Conservation (phyloP, 805 yeast species). For the Nakazawaea pomicola region DNA sequence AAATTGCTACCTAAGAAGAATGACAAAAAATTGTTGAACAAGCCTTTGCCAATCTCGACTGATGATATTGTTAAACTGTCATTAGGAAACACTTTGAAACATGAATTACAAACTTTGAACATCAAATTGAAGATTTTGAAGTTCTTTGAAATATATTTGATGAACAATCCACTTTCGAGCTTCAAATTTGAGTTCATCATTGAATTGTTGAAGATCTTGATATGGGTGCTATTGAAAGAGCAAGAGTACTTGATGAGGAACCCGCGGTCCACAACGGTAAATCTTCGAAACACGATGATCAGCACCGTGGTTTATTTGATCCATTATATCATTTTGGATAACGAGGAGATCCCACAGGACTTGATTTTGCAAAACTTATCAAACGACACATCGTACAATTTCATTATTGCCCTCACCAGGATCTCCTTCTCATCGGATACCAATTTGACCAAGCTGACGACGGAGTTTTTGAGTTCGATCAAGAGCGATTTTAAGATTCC, state of each 20-base stretch:
- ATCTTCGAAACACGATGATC: conserved; percentile 34
- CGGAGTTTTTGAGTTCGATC: conserved; percentile 20
- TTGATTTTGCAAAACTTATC: conserved; percentile 20
- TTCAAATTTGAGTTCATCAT: conserved; percentile 20
- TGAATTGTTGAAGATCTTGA: conserved; percentile 34
- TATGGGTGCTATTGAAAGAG: conserved; percentile 41
- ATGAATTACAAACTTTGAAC: conserved; percentile 38
- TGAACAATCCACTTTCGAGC: conserved; percentile 22
- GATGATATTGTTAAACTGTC: conserved; percentile 12
- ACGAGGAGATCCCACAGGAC: conserved; percentile 21
- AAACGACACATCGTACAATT: conserved; percentile 6
- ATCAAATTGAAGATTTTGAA: conserved; percentile 41
- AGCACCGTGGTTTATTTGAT: conserved; percentile 35
- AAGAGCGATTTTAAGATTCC: conserved; percentile 20
- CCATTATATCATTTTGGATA: conserved; percentile 25
- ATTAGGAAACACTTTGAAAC: conserved; percentile 25
- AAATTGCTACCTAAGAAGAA: conserved; percentile 32
- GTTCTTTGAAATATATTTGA: conserved; percentile 41
- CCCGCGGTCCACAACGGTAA: conserved; percentile 38
- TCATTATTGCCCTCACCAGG: conserved; percentile 25
- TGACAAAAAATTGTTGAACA: neutral
- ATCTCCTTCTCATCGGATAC: conserved; percentile 24
- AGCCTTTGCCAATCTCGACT: conserved; percentile 24
- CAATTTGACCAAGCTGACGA: conserved; percentile 19
- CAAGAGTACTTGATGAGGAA: conserved; percentile 40